Conservation (phyloP, 169 alveolate species). For the Perkinsus olseni region DNA sequence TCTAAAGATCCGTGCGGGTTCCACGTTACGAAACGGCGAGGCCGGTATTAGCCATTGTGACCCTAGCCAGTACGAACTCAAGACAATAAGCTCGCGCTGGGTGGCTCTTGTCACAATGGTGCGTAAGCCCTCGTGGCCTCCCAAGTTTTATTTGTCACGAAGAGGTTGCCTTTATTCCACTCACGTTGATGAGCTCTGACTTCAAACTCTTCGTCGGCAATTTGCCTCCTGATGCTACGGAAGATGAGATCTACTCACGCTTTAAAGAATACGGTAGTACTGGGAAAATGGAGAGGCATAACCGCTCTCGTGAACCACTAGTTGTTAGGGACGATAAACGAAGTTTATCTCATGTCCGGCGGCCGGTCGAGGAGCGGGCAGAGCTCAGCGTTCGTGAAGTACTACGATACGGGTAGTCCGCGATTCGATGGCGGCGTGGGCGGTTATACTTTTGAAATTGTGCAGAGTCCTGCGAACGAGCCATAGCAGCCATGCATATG, state of each 20-base stretch:
- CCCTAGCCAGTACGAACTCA: too few species aligned
- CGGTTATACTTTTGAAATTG: background rate
- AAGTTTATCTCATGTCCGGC: background rate
- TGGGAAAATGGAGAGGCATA: too few species aligned
- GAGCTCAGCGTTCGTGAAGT: background rate
- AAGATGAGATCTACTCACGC: background rate
- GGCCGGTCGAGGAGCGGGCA: background rate
- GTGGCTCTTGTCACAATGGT: too few species aligned
- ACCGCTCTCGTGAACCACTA: too few species aligned
- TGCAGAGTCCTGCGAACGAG: background rate
- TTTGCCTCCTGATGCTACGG: background rate
- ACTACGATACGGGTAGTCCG: background rate
- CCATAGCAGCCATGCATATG: background rate
- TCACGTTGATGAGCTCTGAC: background rate
- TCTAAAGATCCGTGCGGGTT: too few species aligned
- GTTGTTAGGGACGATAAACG: background rate
- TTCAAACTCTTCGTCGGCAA: background rate
- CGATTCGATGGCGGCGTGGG: background rate
- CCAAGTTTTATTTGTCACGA: too few species aligned
- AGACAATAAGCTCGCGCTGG: too few species aligned
- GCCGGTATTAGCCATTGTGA: too few species aligned
- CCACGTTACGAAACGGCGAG: too few species aligned
- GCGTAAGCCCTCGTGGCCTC: too few species aligned
- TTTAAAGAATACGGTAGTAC: background rate
- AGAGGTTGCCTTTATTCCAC: too few species aligned